Percentiles rank a stretch among this genome's conserved stretches.
Evolutionary conservation across 345 rosid genomes (phyloP).

Genomic region (Firmiana major): DNA sequence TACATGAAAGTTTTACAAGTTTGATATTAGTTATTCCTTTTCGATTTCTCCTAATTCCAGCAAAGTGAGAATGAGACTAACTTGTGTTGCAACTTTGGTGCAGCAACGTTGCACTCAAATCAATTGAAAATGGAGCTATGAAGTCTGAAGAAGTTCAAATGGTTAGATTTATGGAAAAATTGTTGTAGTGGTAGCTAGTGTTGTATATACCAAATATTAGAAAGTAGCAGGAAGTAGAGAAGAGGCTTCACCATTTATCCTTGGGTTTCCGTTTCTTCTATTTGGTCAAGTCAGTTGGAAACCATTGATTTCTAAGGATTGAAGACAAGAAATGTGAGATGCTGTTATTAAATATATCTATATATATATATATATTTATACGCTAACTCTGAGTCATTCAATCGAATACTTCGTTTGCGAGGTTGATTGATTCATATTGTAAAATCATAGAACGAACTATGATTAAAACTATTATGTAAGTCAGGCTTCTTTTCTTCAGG

Average conservation of each 20-base stretch:
- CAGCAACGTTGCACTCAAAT: slow-evolving; percentile 60
- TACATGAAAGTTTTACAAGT: neutral
- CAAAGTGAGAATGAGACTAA: slow-evolving; percentile 16
- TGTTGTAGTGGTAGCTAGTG: slow-evolving; percentile 21
- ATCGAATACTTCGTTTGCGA: slow-evolving; percentile 18
- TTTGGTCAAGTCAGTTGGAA: slow-evolving; percentile 23
- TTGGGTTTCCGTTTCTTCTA: slow-evolving; percentile 30
- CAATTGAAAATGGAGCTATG: slow-evolving; percentile 64
- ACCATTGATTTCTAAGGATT: slow-evolving; percentile 22
- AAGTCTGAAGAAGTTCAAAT: slow-evolving; percentile 33
- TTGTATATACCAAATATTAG: slow-evolving; percentile 37
- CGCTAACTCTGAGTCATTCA: slow-evolving; percentile 32
- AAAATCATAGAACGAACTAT: slow-evolving; percentile 17
- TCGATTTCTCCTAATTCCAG: neutral
- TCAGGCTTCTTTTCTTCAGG: neutral
- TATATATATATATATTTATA: neutral
- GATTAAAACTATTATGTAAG: slow-evolving; percentile 20
- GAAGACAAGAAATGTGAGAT: slow-evolving; percentile 18
- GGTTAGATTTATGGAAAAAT: slow-evolving; percentile 22
- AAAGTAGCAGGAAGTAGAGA: slow-evolving; percentile 27
- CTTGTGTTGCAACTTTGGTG: slow-evolving; percentile 20
- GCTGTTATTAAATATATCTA: slow-evolving; percentile 4
- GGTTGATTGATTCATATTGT: slow-evolving; percentile 37
- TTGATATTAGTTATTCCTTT: neutral
- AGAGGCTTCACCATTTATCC: slow-evolving; percentile 31